Conservation (phyloP, 1,284 basidiomycete species). For the Moesziomyces parantarcticus region DNA sequence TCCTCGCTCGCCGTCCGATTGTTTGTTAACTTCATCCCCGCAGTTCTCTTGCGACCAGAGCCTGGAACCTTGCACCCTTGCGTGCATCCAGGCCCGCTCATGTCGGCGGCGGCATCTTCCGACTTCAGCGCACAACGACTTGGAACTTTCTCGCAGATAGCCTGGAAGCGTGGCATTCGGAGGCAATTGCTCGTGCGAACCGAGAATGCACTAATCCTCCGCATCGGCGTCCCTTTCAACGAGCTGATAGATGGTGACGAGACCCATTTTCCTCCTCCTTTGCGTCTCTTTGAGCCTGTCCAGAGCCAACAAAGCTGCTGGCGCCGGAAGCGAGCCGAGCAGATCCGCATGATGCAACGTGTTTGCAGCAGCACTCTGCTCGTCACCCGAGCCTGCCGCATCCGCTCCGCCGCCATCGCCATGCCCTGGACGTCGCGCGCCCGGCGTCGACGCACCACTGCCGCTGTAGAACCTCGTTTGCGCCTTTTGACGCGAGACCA, state of each 20-base stretch:
- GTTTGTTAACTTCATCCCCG: background rate
- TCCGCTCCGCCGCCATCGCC: background rate
- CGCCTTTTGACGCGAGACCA: conserved; percentile 20
- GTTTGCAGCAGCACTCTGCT: conserved; percentile 7
- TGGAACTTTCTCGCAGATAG: too few species aligned
- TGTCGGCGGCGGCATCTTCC: background rate
- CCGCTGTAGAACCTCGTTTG: conserved; percentile 35
- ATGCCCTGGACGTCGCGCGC: conserved; percentile 8
- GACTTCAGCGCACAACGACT: too few species aligned
- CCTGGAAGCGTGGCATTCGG: too few species aligned
- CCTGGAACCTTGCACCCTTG: background rate
- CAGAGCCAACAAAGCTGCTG: conserved; percentile 31
- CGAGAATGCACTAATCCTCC: background rate
- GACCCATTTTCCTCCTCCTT: conserved; percentile 14
- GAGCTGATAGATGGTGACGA: conserved; percentile 43
- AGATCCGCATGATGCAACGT: conserved; percentile 40
- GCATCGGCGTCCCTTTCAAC: conserved; percentile 17
- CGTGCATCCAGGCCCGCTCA: conserved; percentile 1
- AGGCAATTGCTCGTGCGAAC: background rate
- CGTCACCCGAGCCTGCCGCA: conserved; percentile 10
- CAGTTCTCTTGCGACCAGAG: background rate
- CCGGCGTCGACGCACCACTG: conserved; percentile 39
- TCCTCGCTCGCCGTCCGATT: background rate
- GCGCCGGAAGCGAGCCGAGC: conserved; percentile 35
- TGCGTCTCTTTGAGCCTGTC: conserved; percentile 32